Conservation (phyloP, 202 grass and related monocot genomes). For the Schoenoplectus tabernaemontani region DNA sequence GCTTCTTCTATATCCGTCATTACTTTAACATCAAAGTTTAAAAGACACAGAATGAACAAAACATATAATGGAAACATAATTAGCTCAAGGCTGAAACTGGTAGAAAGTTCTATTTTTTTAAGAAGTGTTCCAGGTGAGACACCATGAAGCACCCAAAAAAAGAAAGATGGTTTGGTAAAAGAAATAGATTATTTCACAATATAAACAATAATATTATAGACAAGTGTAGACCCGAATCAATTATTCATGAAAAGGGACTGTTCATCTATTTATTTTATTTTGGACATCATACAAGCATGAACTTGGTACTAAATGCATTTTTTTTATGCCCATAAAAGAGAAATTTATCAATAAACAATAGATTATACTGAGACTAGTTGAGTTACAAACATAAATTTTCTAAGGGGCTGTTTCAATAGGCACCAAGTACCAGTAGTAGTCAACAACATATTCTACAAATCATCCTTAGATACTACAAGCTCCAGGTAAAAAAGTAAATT, state of each 20-base stretch:
- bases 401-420: too few species aligned
- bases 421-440: too few species aligned
- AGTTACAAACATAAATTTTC: neutral
- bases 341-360: neutral
- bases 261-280: neutral
- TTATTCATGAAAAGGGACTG: neutral
- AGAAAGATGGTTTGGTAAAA: neutral
- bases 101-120: neutral
- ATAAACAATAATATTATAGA: neutral
- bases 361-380: neutral
- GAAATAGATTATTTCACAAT: neutral
- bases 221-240: neutral
- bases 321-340: neutral
- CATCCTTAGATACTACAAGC: too few species aligned
- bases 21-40: neutral
- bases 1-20: slow-evolving; percentile 6
- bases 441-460: too few species aligned
- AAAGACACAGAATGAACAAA: neutral
- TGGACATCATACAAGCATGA: neutral
- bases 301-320: neutral
- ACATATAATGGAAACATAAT: neutral
- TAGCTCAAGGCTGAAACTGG: neutral
- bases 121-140: neutral
- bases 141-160: neutral
- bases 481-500: too few species aligned